Evolutionary conservation across 805 yeast genomes (phyloP), one percentile per base, ranked within the genome.

Genomic region (Nakazawaea wyomingensis): DNA sequence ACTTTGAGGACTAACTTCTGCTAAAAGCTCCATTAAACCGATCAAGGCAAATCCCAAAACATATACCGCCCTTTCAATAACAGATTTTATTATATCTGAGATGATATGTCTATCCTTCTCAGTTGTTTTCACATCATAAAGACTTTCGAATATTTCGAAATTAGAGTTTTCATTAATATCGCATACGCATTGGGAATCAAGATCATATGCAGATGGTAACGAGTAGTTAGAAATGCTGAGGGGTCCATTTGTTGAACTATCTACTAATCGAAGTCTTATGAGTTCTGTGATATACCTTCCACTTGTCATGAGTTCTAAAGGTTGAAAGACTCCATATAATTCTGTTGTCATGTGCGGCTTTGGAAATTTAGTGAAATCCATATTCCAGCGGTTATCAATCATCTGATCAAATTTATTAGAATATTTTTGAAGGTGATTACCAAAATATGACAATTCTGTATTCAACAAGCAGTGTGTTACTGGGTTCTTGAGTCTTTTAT

Each of bases 201-300:
- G 50, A 18, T 65, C 68, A 47, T 61, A 63, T 22, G 54, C 44
- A 4, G 30, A 3, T n/a, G 28, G n/a, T 24, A 42, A 19, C 3
- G 8, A 30, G 6, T 11, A 16, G 2, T 18, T 14, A 37, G 35
- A 2, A 16, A 11, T 10, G 18, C 19, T 14, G 41, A 32, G 24
- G 13, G 10, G 37, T 51, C 51, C 7, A 51, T 5, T 32, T 50
- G 47, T 9, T 40, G 34, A 4, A 28, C 13, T 11, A 54, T 56
- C 72, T 14, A 61, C 46, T 31, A 74, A 37, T 4, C 66, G 67
- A 37, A 73, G 53, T 35, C 84, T 59, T 5, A 74, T 53, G 41
- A 76, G 50, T 53, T 78, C 85, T 27, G 79, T 74, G 32, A 79
- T 56, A 54, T 77, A 76, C 47, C 84, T 59, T 1, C 83, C 82